phyloP scores from a whole-genome alignment of 768 basidiomycete genomes.

The Pulveroboletus frians region DNA sequence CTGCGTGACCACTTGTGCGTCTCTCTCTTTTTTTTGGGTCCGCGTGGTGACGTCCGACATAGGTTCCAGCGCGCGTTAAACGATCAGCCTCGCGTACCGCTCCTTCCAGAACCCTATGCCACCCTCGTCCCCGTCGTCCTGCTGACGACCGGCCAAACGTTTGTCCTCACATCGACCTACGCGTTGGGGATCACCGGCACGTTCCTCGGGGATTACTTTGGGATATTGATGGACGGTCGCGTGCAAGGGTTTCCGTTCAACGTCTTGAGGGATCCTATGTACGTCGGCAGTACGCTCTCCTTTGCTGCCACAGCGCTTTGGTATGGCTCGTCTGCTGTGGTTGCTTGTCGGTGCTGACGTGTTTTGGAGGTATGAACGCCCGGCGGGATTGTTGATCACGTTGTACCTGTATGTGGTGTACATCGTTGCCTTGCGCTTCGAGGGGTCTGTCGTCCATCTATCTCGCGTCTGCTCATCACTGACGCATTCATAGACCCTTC shows the following conservation, averaged over 20 bases:
- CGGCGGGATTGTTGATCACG: constrained; percentile 77
- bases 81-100: constrained; percentile 64
- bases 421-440: constrained; percentile 75
- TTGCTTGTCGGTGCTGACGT: neutral
- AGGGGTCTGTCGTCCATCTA: constrained; percentile 62
- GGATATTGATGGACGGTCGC: constrained; percentile 78
- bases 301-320: constrained; percentile 85
- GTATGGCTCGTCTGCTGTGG: constrained; percentile 40
- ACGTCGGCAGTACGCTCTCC: constrained; percentile 89
- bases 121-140: constrained; percentile 55
- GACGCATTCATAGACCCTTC: constrained; percentile 49
- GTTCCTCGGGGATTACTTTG: constrained; percentile 82
- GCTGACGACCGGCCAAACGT: constrained; percentile 70
- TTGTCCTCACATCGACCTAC: constrained; percentile 87
- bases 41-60: neutral
- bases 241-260: constrained; percentile 99
- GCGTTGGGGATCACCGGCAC: constrained; percentile 91
- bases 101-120: constrained; percentile 64
- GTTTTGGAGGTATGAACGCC: constrained; percentile 68
- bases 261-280: constrained; percentile 91
- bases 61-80: constrained; percentile 74
- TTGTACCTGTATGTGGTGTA: constrained; percentile 82
- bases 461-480: neutral
- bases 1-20: constrained; percentile 82
- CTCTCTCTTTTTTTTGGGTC: neutral